Evolutionary conservation across 306 rosid genomes (phyloP).

Genomic region (Parietaria judaica): DNA sequence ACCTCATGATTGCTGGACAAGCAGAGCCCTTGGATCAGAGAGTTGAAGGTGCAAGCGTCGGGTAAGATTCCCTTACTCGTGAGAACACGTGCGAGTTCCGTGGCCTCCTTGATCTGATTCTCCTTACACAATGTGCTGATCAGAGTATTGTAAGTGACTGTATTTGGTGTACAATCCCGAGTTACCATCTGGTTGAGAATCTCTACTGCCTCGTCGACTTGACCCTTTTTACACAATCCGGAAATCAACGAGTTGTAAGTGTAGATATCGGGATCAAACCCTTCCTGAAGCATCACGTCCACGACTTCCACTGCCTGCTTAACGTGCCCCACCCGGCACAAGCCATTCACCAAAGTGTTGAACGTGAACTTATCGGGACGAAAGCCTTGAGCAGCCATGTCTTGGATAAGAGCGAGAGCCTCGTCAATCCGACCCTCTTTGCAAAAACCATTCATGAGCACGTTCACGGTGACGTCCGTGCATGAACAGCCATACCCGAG

Average conservation of each 20-base stretch:
- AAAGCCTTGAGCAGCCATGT: constrained; percentile 48
- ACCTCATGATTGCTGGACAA: constrained; percentile 38
- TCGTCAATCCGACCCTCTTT: constrained; percentile 57
- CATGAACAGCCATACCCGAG: constrained; percentile 42
- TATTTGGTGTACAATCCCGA: constrained; percentile 61
- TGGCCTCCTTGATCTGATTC: constrained; percentile 68
- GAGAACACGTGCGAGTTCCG: constrained; percentile 52
- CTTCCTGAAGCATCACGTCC: constrained; percentile 72
- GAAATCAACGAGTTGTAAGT: constrained; percentile 71
- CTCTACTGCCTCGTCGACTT: constrained; percentile 64
- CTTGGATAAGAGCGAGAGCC: constrained; percentile 57
- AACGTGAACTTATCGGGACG: constrained; percentile 58
- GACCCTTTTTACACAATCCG: constrained; percentile 65
- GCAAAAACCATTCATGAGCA: constrained; percentile 73
- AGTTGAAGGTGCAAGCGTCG: constrained; percentile 82
- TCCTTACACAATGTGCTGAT: constrained; percentile 66
- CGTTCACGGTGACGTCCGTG: constrained; percentile 51
- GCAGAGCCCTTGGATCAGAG: constrained; percentile 78
- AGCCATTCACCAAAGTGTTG: constrained; percentile 71
- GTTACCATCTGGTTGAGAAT: constrained; percentile 63
- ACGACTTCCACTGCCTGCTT: constrained; percentile 66
- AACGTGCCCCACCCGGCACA: constrained; percentile 56
- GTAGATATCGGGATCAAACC: constrained; percentile 67
- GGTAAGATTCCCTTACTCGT: constrained; percentile 66
- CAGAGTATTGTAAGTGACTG: constrained; percentile 67